These are phyloP conservation scores for Nitzschia putrida DNA, from an alignment of 108 stramenopile species.

Conservation along the genomic window DNA sequence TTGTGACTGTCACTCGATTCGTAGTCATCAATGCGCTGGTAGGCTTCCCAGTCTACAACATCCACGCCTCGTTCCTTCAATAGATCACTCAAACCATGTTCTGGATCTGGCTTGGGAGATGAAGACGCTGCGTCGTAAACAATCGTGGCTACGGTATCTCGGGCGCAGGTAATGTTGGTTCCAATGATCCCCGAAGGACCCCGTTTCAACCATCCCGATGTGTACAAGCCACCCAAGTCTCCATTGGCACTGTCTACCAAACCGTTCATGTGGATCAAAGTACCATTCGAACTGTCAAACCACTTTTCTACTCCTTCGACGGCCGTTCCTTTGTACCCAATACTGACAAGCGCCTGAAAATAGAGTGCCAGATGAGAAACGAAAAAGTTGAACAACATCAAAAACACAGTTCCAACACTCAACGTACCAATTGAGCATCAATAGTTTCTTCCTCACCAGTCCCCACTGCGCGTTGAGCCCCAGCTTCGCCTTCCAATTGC, in stretches of 20 bases:
- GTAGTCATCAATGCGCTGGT: constrained; percentile 47
- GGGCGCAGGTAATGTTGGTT: constrained; percentile 90
- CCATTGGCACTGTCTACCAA: constrained; percentile 49
- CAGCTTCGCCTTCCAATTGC: constrained; percentile 72
- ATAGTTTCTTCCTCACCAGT: constrained; percentile 72
- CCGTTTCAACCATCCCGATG: constrained; percentile 96
- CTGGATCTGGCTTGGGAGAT: background rate
- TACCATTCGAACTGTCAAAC: constrained; percentile 68
- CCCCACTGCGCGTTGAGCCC: constrained; percentile 65
- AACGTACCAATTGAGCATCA: constrained; percentile 43
- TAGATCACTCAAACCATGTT: constrained; percentile 11
- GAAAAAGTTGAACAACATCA: background rate
- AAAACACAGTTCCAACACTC: too few relatives aligned
- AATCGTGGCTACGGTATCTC: constrained; percentile 88
- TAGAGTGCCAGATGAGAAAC: background rate
- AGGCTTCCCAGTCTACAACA: constrained; percentile 66
- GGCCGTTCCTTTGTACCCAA: constrained; percentile 91
- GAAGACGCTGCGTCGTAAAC: constrained; percentile 55
- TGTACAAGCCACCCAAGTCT: constrained; percentile 76
- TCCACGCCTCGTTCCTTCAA: constrained; percentile 38
- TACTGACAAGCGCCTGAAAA: constrained; percentile 72
- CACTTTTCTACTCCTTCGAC: constrained; percentile 67
- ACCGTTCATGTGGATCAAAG: constrained; percentile 66
- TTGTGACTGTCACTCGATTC: constrained; percentile 42
- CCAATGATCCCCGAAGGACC: constrained; percentile 98